Conservation (phyloP, 1,139 yeast genomes). For the Hemisphaericaspora lyxosophila region DNA sequence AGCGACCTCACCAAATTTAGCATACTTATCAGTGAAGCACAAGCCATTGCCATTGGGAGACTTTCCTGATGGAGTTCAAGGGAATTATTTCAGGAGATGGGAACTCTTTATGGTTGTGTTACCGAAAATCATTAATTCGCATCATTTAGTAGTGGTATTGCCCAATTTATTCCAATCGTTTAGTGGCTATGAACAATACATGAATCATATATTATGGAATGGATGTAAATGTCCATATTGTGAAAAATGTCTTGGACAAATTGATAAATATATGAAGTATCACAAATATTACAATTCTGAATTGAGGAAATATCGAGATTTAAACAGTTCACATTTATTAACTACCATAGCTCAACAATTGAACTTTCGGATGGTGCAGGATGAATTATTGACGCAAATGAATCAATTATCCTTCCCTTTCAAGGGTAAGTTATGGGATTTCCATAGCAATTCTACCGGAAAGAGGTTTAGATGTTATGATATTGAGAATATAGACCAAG, state of each 20-base stretch:
- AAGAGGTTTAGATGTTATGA: slow-evolving; percentile 40
- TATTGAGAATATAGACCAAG: slow-evolving; percentile 35
- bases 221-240: slow-evolving; percentile 70
- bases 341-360: slow-evolving; percentile 50
- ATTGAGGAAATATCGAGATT: slow-evolving; percentile 52
- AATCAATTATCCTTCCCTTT: slow-evolving; percentile 25
- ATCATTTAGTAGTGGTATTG: slow-evolving; percentile 44
- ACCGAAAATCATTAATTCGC: slow-evolving; percentile 38
- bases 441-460: slow-evolving; percentile 23
- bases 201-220: slow-evolving; percentile 71
- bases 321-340: slow-evolving; percentile 58
- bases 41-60: slow-evolving; percentile 37
- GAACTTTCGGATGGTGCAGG: slow-evolving; percentile 28
- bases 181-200: slow-evolving; percentile 66
- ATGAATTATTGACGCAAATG: slow-evolving; percentile 24
- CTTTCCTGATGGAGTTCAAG: slow-evolving; percentile 61
- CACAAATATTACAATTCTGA: slow-evolving; percentile 57
- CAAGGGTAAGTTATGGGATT: slow-evolving; percentile 33
- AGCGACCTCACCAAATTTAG: slow-evolving; percentile 23
- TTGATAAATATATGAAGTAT: slow-evolving; percentile 59
- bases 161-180: slow-evolving; percentile 61
- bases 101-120: slow-evolving; percentile 47
- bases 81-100: slow-evolving; percentile 62
- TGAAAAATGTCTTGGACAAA: slow-evolving; percentile 40
- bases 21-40: slow-evolving; percentile 49